These are phyloP conservation scores for Crepidotus variabilis DNA, from an alignment of 768 basidiomycete species.

Conservation along the genomic window DNA sequence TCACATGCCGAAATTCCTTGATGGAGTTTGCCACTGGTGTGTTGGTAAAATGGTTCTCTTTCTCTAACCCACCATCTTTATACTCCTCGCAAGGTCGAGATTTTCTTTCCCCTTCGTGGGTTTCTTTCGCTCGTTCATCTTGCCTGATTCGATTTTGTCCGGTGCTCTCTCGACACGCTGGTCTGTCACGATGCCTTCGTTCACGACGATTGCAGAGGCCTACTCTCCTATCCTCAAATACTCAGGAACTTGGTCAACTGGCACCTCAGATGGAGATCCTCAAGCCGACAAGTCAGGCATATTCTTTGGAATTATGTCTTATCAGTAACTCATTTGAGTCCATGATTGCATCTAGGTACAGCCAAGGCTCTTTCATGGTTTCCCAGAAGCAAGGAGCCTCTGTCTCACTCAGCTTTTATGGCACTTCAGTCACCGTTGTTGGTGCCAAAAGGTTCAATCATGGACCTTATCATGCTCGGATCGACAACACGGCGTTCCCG, in stretches of 20 bases:
- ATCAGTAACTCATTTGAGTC: not conserved
- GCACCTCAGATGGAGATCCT: slow-evolving; percentile 8
- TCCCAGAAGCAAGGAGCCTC: slow-evolving; percentile 26
- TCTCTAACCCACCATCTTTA: no score
- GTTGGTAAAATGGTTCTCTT: no score
- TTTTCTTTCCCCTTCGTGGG: no score
- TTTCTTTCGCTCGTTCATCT: not conserved
- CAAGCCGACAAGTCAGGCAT: slow-evolving; percentile 8
- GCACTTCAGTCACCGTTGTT: slow-evolving; percentile 31
- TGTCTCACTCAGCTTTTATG: slow-evolving; percentile 32
- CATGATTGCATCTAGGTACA: slow-evolving; percentile 8
- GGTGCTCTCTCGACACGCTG: not conserved
- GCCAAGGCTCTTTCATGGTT: slow-evolving; percentile 18
- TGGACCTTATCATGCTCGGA: slow-evolving; percentile 23
- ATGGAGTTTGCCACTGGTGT: no score
- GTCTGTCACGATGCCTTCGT: slow-evolving; percentile 18
- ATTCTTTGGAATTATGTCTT: not conserved
- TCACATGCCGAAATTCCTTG: no score
- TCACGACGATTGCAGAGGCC: slow-evolving; percentile 21
- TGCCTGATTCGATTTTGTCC: not conserved
- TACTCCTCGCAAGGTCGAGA: no score
- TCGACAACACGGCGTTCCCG: slow-evolving; percentile 15
- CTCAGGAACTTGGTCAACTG: slow-evolving; percentile 17
- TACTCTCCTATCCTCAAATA: slow-evolving; percentile 22
- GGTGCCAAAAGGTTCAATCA: slow-evolving; percentile 37